Conservation (phyloP, 306 rosid species). For the Cotoneaster glaucophyllus region DNA sequence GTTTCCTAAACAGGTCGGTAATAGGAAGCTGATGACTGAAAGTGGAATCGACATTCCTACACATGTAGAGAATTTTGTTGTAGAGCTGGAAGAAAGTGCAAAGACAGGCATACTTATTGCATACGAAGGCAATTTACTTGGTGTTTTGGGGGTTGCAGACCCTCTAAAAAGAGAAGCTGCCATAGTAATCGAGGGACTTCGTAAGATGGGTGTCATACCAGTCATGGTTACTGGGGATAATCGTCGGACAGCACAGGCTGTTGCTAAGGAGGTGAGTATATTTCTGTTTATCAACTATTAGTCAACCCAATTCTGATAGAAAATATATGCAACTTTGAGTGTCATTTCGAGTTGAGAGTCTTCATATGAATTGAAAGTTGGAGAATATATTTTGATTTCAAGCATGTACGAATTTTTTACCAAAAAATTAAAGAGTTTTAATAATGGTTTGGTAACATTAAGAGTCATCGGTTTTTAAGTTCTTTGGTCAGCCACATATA, state of each 20-base stretch:
- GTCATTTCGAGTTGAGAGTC: background rate
- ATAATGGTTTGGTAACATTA: background rate
- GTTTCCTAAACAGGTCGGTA: conserved; percentile 69
- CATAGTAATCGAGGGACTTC: conserved; percentile 80
- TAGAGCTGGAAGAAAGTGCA: conserved; percentile 87
- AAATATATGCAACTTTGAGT: background rate
- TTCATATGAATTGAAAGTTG: background rate
- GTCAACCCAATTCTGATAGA: background rate
- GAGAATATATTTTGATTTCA: background rate
- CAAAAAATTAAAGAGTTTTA: background rate
- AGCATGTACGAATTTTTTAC: background rate
- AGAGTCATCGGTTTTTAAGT: background rate
- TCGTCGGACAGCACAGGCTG: conserved; percentile 89
- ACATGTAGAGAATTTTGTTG: conserved; percentile 62
- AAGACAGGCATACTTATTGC: conserved; percentile 83
- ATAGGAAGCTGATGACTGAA: conserved; percentile 78
- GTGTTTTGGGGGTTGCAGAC: conserved; percentile 89
- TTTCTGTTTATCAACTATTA: background rate
- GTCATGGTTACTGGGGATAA: conserved; percentile 98
- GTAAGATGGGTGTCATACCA: conserved; percentile 81
- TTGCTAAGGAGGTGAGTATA: conserved; percentile 77
- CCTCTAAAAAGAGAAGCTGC: conserved; percentile 95
- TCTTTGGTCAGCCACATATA: background rate
- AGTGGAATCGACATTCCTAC: conserved; percentile 60
- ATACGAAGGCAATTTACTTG: conserved; percentile 50